Evolutionary conservation across 192 early-diverging fungal species (phyloP).

Genomic region (Globomyces pollinis-pini): DNA sequence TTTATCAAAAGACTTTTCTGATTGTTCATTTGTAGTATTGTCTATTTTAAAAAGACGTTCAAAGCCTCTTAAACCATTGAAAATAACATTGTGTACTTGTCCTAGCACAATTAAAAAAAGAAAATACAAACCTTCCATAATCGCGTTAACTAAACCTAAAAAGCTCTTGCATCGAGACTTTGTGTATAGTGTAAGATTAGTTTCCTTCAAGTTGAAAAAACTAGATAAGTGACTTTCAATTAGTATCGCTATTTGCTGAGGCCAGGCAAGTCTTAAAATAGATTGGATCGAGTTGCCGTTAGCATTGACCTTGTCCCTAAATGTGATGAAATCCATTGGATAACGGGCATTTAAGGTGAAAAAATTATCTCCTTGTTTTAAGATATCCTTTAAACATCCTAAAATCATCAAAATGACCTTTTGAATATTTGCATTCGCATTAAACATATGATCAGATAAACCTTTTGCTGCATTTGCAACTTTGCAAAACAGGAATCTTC

Average conservation of each 20-base stretch:
- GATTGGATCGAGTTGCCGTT: slow-evolving; percentile 11
- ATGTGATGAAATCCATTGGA: slow-evolving; percentile 16
- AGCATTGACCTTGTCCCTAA: slow-evolving; percentile 8
- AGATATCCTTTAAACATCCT: slow-evolving; percentile 10
- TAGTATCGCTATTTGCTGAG: slow-evolving; percentile 8
- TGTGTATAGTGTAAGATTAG: slow-evolving; percentile 9
- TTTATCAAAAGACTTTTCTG: too few relatives aligned
- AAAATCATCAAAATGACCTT: slow-evolving; percentile 14
- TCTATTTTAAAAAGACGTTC: too few relatives aligned
- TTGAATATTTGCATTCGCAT: slow-evolving; percentile 26
- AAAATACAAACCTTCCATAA: too few relatives aligned
- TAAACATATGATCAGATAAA: slow-evolving; percentile 26
- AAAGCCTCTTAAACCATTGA: slow-evolving; percentile 14
- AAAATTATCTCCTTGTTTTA: slow-evolving; percentile 17
- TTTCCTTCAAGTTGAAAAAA: slow-evolving; percentile 26
- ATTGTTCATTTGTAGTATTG: too few relatives aligned
- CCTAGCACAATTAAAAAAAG: too few relatives aligned
- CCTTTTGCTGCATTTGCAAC: slow-evolving; percentile 13
- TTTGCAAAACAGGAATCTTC: slow-evolving; percentile 7
- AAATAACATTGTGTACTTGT: slow-evolving; percentile 17
- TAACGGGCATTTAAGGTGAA: slow-evolving; percentile 10
- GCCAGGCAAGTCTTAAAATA: slow-evolving; percentile 16
- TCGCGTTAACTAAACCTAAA: slow-evolving; percentile 15
- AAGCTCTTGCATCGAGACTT: slow-evolving; percentile 18
- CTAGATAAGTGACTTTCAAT: slow-evolving; percentile 6